Conservation (phyloP, 345 rosid species). For the Acer saccharum region DNA sequence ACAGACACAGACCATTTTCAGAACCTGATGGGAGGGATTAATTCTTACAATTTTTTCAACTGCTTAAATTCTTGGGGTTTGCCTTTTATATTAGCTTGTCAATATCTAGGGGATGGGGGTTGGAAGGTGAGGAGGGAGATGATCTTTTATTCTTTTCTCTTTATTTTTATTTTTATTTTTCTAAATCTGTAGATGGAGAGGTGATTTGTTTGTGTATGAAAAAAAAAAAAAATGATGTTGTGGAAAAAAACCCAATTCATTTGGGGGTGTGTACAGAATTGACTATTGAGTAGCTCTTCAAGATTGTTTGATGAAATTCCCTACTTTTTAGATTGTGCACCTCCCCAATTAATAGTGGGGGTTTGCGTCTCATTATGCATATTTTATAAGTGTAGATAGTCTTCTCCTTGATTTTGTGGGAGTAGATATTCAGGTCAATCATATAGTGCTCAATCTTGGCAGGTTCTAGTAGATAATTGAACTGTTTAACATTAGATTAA, state of each 20-base stretch:
- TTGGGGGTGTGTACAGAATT: slow-evolving; percentile 31
- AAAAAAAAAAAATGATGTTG: slow-evolving; percentile 21
- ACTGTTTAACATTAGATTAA: too few species aligned
- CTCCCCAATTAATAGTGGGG: too few species aligned
- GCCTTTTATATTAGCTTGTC: slow-evolving; percentile 30
- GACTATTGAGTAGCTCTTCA: slow-evolving; percentile 22
- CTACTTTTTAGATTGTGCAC: neutral
- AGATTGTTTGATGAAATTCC: slow-evolving; percentile 11
- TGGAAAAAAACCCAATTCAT: slow-evolving; percentile 17
- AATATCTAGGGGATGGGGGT: slow-evolving; percentile 37
- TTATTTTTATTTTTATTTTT: neutral
- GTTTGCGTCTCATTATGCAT: too few species aligned
- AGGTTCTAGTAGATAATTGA: too few species aligned
- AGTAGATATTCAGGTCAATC: too few species aligned
- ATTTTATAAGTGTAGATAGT: too few species aligned
- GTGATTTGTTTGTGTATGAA: slow-evolving; percentile 38
- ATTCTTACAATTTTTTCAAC: slow-evolving; percentile 15
- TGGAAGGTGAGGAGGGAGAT: slow-evolving; percentile 20
- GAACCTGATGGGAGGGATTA: slow-evolving; percentile 11
- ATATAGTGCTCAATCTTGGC: too few species aligned
- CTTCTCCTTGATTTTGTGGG: too few species aligned
- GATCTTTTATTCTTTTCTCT: slow-evolving; percentile 8
- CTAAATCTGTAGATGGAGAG: slow-evolving; percentile 35
- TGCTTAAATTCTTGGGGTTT: slow-evolving; percentile 22
- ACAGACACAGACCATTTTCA: neutral